Percentiles rank a stretch among this genome's conserved stretches.
phyloP scores from a whole-genome alignment of 1,284 basidiomycete genomes.

The Phaffia rhodozyma region DNA sequence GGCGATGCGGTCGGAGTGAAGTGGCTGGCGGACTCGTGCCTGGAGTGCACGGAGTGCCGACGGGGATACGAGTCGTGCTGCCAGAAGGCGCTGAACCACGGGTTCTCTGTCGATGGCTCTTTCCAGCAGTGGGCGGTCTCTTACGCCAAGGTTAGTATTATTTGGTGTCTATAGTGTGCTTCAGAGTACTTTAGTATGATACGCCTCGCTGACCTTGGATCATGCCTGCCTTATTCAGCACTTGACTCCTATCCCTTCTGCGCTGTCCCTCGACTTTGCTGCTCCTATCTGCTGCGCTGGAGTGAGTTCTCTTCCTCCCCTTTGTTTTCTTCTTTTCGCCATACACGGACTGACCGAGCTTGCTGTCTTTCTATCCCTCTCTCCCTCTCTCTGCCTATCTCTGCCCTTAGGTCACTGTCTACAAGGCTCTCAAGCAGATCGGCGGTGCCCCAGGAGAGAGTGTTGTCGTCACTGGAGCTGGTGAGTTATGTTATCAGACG shows the following conservation, averaged over 20 bases:
- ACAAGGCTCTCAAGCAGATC: slow-evolving; percentile 70
- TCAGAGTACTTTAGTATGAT: background rate
- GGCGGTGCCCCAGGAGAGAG: slow-evolving; percentile 61
- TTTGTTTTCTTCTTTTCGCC: background rate
- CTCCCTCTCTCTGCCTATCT: background rate
- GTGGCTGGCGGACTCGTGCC: slow-evolving; percentile 60
- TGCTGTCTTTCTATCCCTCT: background rate
- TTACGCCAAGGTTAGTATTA: slow-evolving; percentile 23
- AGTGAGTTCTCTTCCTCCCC: slow-evolving; percentile 16
- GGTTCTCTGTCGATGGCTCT: slow-evolving; percentile 68
- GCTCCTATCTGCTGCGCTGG: slow-evolving; percentile 72
- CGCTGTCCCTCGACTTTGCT: slow-evolving; percentile 52
- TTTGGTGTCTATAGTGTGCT: background rate
- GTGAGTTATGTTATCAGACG: too few relatives aligned
- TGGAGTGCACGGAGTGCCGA: slow-evolving; percentile 62
- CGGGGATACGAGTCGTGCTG: slow-evolving; percentile 54
- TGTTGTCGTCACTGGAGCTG: slow-evolving; percentile 67
- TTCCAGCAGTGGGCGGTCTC: slow-evolving; percentile 66
- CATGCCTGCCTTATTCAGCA: slow-evolving; percentile 43
- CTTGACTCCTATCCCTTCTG: slow-evolving; percentile 64
- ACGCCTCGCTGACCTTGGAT: background rate
- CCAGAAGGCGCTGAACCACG: slow-evolving; percentile 48
- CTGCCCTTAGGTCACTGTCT: slow-evolving; percentile 33
- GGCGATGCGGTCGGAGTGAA: slow-evolving; percentile 82
- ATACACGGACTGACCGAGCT: slow-evolving; percentile 4